Evolutionary conservation across 1,284 basidiomycete genomes (phyloP).

Genomic region (Microbotryomycetes sp.): DNA sequence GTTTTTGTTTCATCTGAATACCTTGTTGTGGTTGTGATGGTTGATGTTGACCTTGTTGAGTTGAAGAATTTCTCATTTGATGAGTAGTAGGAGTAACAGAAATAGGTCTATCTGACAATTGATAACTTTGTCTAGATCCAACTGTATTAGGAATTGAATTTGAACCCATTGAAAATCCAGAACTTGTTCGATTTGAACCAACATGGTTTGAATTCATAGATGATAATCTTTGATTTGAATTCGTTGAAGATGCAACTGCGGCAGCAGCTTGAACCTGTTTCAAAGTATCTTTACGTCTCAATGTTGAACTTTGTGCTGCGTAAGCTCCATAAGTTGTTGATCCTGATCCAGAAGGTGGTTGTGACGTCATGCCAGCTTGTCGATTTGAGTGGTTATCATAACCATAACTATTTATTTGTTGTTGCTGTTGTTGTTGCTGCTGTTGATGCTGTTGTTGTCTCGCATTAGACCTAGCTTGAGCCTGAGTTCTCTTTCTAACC

Average conservation of each 20-base stretch:
- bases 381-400: background rate
- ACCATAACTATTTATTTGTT: background rate
- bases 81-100: background rate
- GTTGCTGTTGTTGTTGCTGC: too few species aligned
- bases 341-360: conserved; percentile 1
- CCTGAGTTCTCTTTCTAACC: conserved; percentile 74
- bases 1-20: conserved; percentile 19
- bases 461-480: conserved; percentile 53
- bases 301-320: conserved; percentile 3
- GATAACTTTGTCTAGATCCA: background rate
- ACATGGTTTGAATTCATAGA: background rate
- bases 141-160: background rate
- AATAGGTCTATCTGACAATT: background rate
- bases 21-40: conserved; percentile 7
- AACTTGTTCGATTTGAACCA: background rate
- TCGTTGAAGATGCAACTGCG: conserved; percentile 2
- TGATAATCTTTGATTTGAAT: background rate
- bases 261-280: conserved; percentile 34
- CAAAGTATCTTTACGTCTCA: conserved; percentile 28
- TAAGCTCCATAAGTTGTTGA: conserved; percentile 14
- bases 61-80: background rate
- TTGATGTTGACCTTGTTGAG: conserved; percentile 1
- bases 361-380: background rate
- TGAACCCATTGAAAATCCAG: background rate
- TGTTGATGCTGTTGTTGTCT: conserved; percentile 11